Evolutionary conservation across 2,329 filamentous ascomycete genomes (phyloP).

Genomic region (Phaeosphaeria sp.): DNA sequence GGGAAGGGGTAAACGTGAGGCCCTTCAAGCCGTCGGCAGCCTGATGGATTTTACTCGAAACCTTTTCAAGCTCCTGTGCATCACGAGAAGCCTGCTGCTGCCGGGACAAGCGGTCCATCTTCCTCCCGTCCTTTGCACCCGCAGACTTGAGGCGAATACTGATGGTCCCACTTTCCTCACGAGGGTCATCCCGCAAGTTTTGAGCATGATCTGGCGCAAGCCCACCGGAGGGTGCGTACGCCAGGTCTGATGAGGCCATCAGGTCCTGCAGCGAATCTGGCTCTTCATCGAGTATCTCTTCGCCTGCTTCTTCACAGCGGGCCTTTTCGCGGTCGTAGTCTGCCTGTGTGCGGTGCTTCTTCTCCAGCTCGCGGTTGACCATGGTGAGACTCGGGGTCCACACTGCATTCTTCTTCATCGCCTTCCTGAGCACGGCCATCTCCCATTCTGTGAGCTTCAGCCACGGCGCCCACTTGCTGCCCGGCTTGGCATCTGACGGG

Average conservation of each 20-base stretch:
- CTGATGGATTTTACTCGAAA: conserved; percentile 42
- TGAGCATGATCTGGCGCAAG: conserved; percentile 21
- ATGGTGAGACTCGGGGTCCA: conserved; percentile 87
- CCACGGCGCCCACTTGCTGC: conserved; percentile 69
- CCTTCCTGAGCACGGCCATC: conserved; percentile 76
- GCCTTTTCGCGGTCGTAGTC: conserved; percentile 64
- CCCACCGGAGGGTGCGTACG: conserved; percentile 18
- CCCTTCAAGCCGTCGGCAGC: conserved; percentile 45
- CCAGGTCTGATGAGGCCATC: conserved; percentile 25
- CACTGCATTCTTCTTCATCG: conserved; percentile 90
- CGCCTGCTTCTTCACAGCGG: conserved; percentile 65
- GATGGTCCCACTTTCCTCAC: conserved; percentile 69
- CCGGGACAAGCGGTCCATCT: conserved; percentile 70
- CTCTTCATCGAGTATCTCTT: conserved; percentile 67
- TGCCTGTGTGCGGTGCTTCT: conserved; percentile 64
- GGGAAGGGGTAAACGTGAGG: conserved; percentile 34
- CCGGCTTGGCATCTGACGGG: conserved; percentile 64
- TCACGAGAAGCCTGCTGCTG: conserved; percentile 57
- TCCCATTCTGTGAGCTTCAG: conserved; percentile 71
- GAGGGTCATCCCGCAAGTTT: conserved; percentile 25
- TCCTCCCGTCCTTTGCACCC: conserved; percentile 80
- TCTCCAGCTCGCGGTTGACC: conserved; percentile 79
- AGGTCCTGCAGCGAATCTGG: conserved; percentile 34
- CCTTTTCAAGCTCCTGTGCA: conserved; percentile 46
- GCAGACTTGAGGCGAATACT: conserved; percentile 81